Evolutionary conservation across 352 stramenopile genomes (phyloP).

Genomic region (Globisporangium rhizosaccharum): DNA sequence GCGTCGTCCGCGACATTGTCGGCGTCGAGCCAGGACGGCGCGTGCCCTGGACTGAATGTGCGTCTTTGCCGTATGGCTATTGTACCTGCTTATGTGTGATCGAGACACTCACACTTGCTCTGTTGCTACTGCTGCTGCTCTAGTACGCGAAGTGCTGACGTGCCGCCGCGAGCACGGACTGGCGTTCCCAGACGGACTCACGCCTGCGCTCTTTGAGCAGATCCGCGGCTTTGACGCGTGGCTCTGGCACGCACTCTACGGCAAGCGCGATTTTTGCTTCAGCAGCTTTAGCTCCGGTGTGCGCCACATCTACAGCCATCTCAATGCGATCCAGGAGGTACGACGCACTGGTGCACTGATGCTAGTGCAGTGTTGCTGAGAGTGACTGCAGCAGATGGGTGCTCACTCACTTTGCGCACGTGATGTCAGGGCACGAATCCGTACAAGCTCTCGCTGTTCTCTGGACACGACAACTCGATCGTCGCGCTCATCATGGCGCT

Average conservation of each 20-base stretch:
- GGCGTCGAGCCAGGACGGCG: constrained; percentile 26
- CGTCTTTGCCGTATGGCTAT: constrained; percentile 11
- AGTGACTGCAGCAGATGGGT: too few species aligned
- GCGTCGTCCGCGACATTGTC: constrained; percentile 41
- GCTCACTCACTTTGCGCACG: not conserved
- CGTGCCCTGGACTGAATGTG: constrained; percentile 68
- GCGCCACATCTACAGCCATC: constrained; percentile 43
- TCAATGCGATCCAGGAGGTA: constrained; percentile 39
- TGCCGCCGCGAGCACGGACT: constrained; percentile 58
- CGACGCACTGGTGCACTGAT: too few species aligned
- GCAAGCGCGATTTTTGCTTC: constrained; percentile 58
- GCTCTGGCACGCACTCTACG: constrained; percentile 73
- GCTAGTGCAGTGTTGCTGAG: too few species aligned
- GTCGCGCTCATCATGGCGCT: constrained; percentile 65
- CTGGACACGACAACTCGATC: constrained; percentile 76
- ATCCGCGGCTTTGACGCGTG: constrained; percentile 65
- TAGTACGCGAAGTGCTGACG: constrained; percentile 72
- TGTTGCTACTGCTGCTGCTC: not conserved
- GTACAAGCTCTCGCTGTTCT: constrained; percentile 71
- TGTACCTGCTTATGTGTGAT: not conserved
- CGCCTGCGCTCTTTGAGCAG: constrained; percentile 50
- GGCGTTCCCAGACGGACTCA: constrained; percentile 44
- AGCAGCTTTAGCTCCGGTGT: constrained; percentile 56
- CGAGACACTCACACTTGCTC: not conserved
- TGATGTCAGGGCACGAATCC: constrained; percentile 7